Evolutionary conservation across 192 early-diverging fungal genomes (phyloP).

Genomic region (Coemansia sp.): DNA sequence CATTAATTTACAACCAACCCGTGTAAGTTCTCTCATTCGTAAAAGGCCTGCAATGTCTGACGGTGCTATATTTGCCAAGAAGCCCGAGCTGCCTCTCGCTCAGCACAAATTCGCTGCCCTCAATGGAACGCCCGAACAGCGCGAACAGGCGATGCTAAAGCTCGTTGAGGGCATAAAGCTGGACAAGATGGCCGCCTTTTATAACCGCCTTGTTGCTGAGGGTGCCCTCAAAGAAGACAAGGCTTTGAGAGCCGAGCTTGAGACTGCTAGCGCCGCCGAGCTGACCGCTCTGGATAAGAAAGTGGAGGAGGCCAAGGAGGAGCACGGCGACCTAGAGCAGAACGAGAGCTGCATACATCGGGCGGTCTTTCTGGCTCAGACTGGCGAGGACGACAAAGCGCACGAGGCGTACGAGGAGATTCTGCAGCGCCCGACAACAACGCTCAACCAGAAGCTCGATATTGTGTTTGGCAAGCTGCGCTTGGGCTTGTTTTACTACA

Average conservation of each 20-base stretch:
- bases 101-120: conserved; percentile 77
- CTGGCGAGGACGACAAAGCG: conserved; percentile 95
- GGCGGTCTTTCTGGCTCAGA: conserved; percentile 87
- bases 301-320: conserved; percentile 86
- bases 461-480: conserved; percentile 89
- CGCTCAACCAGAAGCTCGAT: conserved; percentile 91
- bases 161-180: conserved; percentile 75
- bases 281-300: conserved; percentile 79
- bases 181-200: conserved; percentile 66
- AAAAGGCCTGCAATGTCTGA: conserved; percentile 55
- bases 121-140: conserved; percentile 68
- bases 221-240: conserved; percentile 31
- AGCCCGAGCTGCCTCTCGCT: conserved; percentile 86
- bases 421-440: conserved; percentile 79
- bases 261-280: conserved; percentile 70
- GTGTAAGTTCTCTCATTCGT: not conserved
- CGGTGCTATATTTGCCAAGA: conserved; percentile 66
- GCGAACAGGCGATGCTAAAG: conserved; percentile 65
- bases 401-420: conserved; percentile 77
- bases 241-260: conserved; percentile 32
- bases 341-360: conserved; percentile 72
- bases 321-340: conserved; percentile 82
- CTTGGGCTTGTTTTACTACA: conserved; percentile 91
- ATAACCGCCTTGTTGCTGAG: conserved; percentile 24
- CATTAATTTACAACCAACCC: not conserved